phyloP scores from a whole-genome alignment of 805 yeast genomes.

The Candida coleopterorum region DNA sequence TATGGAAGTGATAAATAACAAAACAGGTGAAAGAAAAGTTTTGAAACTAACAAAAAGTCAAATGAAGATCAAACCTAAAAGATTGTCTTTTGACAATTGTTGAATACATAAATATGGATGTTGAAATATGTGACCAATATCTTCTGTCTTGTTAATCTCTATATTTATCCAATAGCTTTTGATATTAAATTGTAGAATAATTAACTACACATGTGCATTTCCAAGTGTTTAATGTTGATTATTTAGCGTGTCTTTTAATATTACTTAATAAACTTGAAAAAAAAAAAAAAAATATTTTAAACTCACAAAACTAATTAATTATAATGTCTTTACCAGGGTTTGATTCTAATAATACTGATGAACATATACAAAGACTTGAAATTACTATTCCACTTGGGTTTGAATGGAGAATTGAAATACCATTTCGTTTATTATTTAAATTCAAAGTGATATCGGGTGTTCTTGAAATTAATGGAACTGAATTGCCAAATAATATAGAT shows the following conservation, averaged over 20 bases:
- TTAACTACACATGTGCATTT: too few species aligned
- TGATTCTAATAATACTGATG: background rate
- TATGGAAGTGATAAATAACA: constrained; percentile 28
- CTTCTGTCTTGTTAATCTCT: too few species aligned
- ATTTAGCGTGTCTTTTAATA: too few species aligned
- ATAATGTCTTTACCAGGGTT: constrained; percentile 6
- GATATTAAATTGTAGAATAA: too few species aligned
- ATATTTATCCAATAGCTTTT: too few species aligned
- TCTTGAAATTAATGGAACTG: constrained; percentile 92
- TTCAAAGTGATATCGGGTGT: constrained; percentile 58
- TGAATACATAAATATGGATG: too few species aligned
- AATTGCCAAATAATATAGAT: constrained; percentile 67
- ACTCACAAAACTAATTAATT: too few species aligned
- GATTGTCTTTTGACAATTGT: constrained; percentile 15
- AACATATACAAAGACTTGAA: background rate
- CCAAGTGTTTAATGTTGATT: too few species aligned
- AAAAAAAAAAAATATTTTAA: too few species aligned
- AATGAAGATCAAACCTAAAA: constrained; percentile 32
- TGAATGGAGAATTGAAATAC: constrained; percentile 79
- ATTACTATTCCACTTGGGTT: constrained; percentile 32
- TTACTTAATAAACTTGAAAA: too few species aligned
- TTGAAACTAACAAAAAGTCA: constrained; percentile 30
- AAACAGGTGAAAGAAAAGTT: constrained; percentile 32
- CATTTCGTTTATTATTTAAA: constrained; percentile 44
- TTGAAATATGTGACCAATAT: too few species aligned